phyloP scores from a whole-genome alignment of 2,329 filamentous ascomycete species.

The Aureobasidium leucospermi region DNA sequence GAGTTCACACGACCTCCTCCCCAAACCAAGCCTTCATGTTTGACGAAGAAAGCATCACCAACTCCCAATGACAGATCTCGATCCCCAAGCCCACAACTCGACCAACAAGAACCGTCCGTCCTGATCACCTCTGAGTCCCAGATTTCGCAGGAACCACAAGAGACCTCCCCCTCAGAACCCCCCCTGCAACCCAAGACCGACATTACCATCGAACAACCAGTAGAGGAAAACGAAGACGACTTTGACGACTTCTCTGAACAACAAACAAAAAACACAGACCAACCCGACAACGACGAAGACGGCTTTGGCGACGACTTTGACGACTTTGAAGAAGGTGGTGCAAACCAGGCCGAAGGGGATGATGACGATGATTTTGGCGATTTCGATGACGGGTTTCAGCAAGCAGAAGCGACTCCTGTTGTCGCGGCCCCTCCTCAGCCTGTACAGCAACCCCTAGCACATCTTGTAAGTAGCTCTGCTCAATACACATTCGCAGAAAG shows the following conservation, averaged over 20 bases:
- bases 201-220: constrained; percentile 34
- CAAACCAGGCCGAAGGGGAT: constrained; percentile 26
- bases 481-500: not conserved
- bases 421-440: constrained; percentile 30
- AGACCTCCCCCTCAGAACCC: constrained; percentile 1
- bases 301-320: constrained; percentile 66
- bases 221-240: constrained; percentile 39
- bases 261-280: constrained; percentile 13
- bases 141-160: not conserved
- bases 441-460: constrained; percentile 33
- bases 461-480: constrained; percentile 40
- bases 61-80: constrained; percentile 43
- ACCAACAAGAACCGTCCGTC: constrained; percentile 3
- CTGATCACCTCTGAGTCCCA: constrained; percentile 1
- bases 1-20: constrained; percentile 1
- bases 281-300: constrained; percentile 47
- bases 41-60: constrained; percentile 56
- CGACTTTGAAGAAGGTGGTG: constrained; percentile 48
- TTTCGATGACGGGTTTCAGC: constrained; percentile 41
- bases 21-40: constrained; percentile 28
- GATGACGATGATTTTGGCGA: constrained; percentile 45
- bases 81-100: constrained; percentile 14
- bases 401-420: constrained; percentile 21
- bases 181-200: constrained; percentile 6
- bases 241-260: constrained; percentile 26